A percentile compares a stretch with the other conserved stretches of the same genome.
phyloP scores from a whole-genome alignment of 2,329 filamentous ascomycete species.

The Claviceps sp. region DNA sequence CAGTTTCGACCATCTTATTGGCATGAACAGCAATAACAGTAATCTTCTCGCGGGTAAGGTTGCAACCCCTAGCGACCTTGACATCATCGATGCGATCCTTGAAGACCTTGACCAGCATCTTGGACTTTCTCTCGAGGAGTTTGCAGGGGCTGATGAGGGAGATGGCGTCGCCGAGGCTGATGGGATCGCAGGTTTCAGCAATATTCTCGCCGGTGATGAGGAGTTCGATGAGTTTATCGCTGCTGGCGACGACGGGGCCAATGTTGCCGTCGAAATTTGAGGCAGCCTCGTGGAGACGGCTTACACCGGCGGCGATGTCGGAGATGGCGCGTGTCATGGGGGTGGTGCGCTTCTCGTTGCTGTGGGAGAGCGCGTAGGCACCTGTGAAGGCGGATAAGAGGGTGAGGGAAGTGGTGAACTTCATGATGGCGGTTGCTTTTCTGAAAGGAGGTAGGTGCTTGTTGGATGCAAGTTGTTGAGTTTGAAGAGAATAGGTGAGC shows the following conservation, averaged over 20 bases:
- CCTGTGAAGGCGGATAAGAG: neutral
- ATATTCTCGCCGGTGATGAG: neutral
- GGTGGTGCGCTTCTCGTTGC: neutral
- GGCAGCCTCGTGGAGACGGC: neutral
- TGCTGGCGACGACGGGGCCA: neutral
- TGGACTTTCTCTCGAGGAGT: neutral
- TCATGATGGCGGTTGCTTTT: neutral
- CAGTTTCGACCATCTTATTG: neutral
- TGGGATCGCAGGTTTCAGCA: neutral
- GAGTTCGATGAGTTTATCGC: neutral
- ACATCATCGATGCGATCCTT: neutral
- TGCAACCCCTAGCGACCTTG: neutral
- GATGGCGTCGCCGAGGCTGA: neutral
- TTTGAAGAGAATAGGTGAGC: neutral
- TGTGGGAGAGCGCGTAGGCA: neutral
- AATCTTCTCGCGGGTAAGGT: neutral
- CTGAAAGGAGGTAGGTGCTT: no score
- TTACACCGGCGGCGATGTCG: neutral
- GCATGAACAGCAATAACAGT: neutral
- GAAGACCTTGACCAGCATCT: neutral
- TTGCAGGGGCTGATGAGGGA: neutral
- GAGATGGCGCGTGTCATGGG: neutral
- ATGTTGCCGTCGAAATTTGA: neutral
- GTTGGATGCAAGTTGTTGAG: neutral
- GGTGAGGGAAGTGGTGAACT: neutral